Evolutionary conservation across 768 basidiomycete genomes (phyloP).

Genomic region (Leccinum broughii): DNA sequence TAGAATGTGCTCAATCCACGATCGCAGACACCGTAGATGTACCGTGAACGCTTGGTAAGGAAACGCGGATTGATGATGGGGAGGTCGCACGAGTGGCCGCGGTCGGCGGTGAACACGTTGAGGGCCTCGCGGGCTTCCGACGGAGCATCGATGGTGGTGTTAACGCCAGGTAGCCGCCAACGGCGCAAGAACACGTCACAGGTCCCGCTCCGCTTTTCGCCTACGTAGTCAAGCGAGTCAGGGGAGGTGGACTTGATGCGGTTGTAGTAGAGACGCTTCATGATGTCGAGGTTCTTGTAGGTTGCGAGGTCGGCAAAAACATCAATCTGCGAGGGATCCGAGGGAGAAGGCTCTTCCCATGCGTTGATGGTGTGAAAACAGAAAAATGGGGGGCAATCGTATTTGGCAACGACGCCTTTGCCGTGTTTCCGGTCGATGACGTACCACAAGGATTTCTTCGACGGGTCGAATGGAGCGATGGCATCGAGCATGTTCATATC

Average conservation of each 20-base stretch:
- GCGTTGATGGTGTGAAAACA: conserved; percentile 43
- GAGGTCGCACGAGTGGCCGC: conserved; percentile 36
- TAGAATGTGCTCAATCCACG: conserved; percentile 33
- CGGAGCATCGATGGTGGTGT: conserved; percentile 16
- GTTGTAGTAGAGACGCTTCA: conserved; percentile 36
- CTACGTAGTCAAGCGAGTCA: conserved; percentile 27
- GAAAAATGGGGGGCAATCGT: conserved; percentile 40
- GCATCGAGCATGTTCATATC: conserved; percentile 35
- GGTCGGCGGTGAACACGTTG: conserved; percentile 23
- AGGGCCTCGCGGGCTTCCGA: conserved; percentile 20
- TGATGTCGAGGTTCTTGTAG: conserved; percentile 34
- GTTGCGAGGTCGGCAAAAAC: conserved; percentile 38
- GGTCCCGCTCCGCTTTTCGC: conserved; percentile 17
- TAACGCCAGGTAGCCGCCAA: conserved; percentile 31
- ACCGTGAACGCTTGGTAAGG: conserved; percentile 34
- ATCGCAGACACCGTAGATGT: conserved; percentile 33
- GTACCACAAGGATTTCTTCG: conserved; percentile 36
- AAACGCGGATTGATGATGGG: conserved; percentile 36
- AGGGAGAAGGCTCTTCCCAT: conserved; percentile 32
- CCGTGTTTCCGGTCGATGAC: conserved; percentile 38
- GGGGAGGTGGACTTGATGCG: conserved; percentile 28
- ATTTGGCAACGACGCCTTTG: conserved; percentile 39
- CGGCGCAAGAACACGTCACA: conserved; percentile 30
- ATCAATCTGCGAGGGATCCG: conserved; percentile 29
- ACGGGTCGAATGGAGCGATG: conserved; percentile 34